These are phyloP conservation scores for Fibroporia radiculosa DNA, from an alignment of 768 basidiomycete genomes.

Conservation along the genomic window DNA sequence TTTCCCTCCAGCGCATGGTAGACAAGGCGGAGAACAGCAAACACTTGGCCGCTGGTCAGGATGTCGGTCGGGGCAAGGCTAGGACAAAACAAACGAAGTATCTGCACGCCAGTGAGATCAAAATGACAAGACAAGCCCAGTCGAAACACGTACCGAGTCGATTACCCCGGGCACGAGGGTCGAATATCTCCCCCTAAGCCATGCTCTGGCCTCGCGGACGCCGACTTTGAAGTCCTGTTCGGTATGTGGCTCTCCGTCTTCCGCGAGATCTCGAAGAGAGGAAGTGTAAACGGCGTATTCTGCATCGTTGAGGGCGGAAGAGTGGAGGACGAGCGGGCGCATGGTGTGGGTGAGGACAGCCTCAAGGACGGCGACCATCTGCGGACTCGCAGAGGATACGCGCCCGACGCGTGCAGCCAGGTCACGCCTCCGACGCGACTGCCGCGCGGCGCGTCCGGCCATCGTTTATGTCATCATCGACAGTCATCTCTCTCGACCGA, in stretches of 20 bases:
- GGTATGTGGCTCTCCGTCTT: slow-evolving; percentile 16
- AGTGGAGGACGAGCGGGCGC: slow-evolving; percentile 62
- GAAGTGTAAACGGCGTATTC: slow-evolving; percentile 66
- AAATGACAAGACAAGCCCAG: neutral
- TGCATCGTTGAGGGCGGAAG: slow-evolving; percentile 66
- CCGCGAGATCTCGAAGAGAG: slow-evolving; percentile 37
- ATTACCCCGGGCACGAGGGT: slow-evolving; percentile 43
- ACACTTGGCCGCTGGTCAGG: slow-evolving; percentile 66
- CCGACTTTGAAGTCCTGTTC: slow-evolving; percentile 43
- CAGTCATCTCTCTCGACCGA: no score
- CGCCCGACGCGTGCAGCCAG: neutral
- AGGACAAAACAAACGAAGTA: slow-evolving; percentile 58
- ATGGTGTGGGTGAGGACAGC: slow-evolving; percentile 7
- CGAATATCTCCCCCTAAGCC: slow-evolving; percentile 66
- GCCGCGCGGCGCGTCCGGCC: no score
- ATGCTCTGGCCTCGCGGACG: slow-evolving; percentile 62
- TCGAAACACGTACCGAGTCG: slow-evolving; percentile 42
- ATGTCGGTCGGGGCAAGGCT: slow-evolving; percentile 42
- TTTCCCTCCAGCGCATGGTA: slow-evolving; percentile 53
- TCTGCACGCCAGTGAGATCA: slow-evolving; percentile 30
- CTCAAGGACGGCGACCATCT: neutral
- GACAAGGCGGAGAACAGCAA: slow-evolving; percentile 63
- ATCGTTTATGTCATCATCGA: no score
- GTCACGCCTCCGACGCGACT: no score
- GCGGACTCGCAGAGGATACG: neutral